A percentile compares a stretch with the other conserved stretches of the same genome.
Evolutionary conservation across 148 eudicot species (phyloP).

Genomic region (Talinum fruticosum): DNA sequence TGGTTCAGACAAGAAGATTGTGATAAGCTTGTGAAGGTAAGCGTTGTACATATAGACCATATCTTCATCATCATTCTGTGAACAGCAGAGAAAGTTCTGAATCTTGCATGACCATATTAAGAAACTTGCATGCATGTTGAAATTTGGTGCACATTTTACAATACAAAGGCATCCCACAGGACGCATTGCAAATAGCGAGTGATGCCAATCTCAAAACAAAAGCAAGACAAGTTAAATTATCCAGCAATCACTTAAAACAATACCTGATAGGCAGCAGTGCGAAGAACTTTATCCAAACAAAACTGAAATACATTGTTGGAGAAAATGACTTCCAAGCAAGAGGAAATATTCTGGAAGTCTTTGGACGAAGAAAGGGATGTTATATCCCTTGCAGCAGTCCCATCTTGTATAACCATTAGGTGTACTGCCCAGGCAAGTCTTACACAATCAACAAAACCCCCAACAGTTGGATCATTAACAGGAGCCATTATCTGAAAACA

Average conservation of each 20-base stretch:
- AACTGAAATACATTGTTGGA: constrained; percentile 79
- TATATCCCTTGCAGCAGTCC: constrained; percentile 41
- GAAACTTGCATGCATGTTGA: background rate
- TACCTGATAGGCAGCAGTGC: constrained; percentile 91
- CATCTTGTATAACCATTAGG: constrained; percentile 70
- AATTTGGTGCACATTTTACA: background rate
- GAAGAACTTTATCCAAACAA: constrained; percentile 80
- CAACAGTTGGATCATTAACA: constrained; percentile 55
- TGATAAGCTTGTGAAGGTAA: constrained; percentile 88
- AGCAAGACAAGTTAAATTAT: background rate
- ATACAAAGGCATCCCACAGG: background rate
- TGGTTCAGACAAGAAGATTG: constrained; percentile 83
- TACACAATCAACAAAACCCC: constrained; percentile 75
- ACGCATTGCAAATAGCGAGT: background rate
- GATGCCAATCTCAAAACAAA: background rate
- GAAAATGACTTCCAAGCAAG: constrained; percentile 76
- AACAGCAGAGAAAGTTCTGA: background rate
- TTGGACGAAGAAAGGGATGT: constrained; percentile 44
- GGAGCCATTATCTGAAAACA: constrained; percentile 54
- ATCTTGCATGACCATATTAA: background rate
- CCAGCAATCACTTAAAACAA: background rate
- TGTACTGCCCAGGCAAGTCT: constrained; percentile 90
- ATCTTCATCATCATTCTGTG: constrained; percentile 96
- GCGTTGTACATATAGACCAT: constrained; percentile 92
- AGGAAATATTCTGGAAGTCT: constrained; percentile 48